Evolutionary conservation across 495 filamentous ascomycete species (phyloP).

Genomic region (Penicillium verhagenii): DNA sequence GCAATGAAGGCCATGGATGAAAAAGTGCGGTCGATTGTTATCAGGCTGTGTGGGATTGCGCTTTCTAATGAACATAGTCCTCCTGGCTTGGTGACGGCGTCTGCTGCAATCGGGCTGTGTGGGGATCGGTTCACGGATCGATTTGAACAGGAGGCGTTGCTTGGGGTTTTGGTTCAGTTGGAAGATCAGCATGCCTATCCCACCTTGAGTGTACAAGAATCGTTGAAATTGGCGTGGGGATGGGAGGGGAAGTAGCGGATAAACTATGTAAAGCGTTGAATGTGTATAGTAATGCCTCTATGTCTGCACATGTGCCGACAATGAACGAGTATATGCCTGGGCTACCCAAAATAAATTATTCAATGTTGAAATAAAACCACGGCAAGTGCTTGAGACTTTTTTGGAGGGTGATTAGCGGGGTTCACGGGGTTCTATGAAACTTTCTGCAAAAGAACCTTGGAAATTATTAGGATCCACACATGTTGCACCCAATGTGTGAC

Average conservation of each 20-base stretch:
- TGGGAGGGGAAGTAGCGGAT: slow-evolving; percentile 14
- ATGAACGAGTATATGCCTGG: too few relatives aligned
- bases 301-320: too few relatives aligned
- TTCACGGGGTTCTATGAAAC: too few relatives aligned
- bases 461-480: too few relatives aligned
- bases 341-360: too few relatives aligned
- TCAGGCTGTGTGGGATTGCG: slow-evolving; percentile 30
- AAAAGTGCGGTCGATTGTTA: slow-evolving; percentile 24
- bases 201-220: slow-evolving; percentile 4
- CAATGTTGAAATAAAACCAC: too few relatives aligned
- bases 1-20: slow-evolving; percentile 17
- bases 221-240: slow-evolving; percentile 14
- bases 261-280: background rate
- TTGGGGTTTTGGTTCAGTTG: slow-evolving; percentile 15
- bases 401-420: too few relatives aligned
- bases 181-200: slow-evolving; percentile 20
- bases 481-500: too few relatives aligned
- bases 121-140: slow-evolving; percentile 28
- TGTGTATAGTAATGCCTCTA: too few relatives aligned
- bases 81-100: slow-evolving; percentile 26
- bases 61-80: slow-evolving; percentile 28
- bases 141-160: slow-evolving; percentile 26
- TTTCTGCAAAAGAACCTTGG: too few relatives aligned
- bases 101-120: slow-evolving; percentile 31
- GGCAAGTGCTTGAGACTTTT: too few relatives aligned